Evolutionary conservation across 306 rosid genomes (phyloP), one percentile per base, ranked within the genome.

Genomic region (Purshia tridentata): DNA sequence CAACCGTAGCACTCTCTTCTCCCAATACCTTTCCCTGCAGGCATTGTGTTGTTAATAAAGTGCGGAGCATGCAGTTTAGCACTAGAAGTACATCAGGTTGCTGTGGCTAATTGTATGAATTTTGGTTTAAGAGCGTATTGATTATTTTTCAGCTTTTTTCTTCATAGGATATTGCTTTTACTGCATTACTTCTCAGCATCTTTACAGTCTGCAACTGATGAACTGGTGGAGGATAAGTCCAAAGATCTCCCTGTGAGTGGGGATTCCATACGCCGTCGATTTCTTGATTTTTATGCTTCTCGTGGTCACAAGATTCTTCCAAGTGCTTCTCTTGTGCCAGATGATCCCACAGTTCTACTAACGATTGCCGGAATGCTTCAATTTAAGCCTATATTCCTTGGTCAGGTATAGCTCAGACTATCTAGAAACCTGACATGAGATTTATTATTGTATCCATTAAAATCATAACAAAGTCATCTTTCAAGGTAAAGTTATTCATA

Each of bases 321-420:
- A 37, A 89, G 98, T 79, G 70, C 97, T 51, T 94, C 98, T 82
- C 86, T 94, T 51, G 92, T 94, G 58, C 96, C 98, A 10, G 96
- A 94, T 78, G 96, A 89, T 66, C 96, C 98, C 58, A 89, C 98
- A 0, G 98, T 91, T 79, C 86, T 89, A 19, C 84, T 94, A 70
- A 94, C 97, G n/a, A 91, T 94, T 64, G 98, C 97, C 41, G 96
- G 98, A 46, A 94, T 94, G 98, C 96, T 94, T 84, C 97, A 94
- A 76, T 94, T 91, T 81, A 94, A 94, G 74, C 97, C 94, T 55
- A 86, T 88, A 72, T 94, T 94, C 78, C 92, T 94, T 6, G 98
- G 96, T 53, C 92, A 89, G 93, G 89, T 91, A 47, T 70, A 65
- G 14, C 45, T 13, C 47, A 45, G 65, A 56, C 53, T 50, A 44